Evolutionary conservation across 1,284 basidiomycete species (phyloP), one percentile per base, ranked within the genome.

Genomic region (Ganoderma resinaceum): DNA sequence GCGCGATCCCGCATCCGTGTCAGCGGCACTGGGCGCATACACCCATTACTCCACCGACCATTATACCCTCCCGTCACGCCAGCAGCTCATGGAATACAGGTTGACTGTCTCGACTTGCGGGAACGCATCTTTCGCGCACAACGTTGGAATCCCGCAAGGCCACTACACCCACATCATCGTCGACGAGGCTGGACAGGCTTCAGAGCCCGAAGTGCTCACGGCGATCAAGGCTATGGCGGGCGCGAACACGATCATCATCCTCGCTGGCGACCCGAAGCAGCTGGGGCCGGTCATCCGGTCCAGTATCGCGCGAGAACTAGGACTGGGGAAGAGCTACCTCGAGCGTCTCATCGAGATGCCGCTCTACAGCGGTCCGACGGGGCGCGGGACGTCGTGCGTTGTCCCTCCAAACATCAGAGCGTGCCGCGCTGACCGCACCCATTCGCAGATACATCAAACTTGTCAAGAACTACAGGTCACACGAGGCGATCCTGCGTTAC

Each of bases 161-260:
- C 88, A 91, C 76, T 91, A 86, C 73, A 82, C 78, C 1, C 85
- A 90, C 67, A 88, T 91, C n/a, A 89, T 91, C 73, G 78, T 90
- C 9, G 89, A 91, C 74, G 89, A 91, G 72, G 89, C 89, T 4
- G 89, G 87, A 0, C 89, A 91, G 71, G 88, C 87, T 0, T 85
- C 82, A 16, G 89, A 90, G 72, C 86, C 87, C 0, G 87, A 89
- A 70, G 78, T 82, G 12, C 86, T 89, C 80, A 81, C 88, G 1
- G 80, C 86, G 0, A 82, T 90, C 71, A 85, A 84, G 79, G 83
- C 82, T 3, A 78, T 86, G 62, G 84, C 83, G 0, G 77, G 80
- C 55, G 65, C 74, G 8, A 70, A 77, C 3, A 88, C 68, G 4
- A 86, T 85, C 65, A 75, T 90, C 11, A 76, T 90, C 8, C 78